Base-by-base conservation (phyloP, 2,329 filamentous ascomycete species). In the Lecanicillium sp. region DNA sequence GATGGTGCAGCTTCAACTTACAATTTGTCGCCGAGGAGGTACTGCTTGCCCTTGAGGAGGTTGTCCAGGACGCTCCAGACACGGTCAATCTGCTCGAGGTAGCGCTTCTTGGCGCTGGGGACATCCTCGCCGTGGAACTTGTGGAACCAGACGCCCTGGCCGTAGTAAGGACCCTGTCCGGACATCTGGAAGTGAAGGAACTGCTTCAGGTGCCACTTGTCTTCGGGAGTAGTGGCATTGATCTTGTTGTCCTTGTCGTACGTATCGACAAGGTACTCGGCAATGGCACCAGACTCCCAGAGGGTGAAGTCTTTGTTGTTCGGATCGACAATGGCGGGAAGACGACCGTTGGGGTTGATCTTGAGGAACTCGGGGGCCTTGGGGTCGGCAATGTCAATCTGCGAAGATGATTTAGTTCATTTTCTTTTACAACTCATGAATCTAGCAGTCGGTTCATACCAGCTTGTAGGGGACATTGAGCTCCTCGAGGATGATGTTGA, bases 21-120 rank as follows among this genome's bases (percentile, higher is more conserved):
- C 63, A 54, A 56, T 42, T 64, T 66, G 39, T 62, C 54, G n/a
- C 61, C 63, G 9, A 66, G 60, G 20, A 67, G 62, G 29, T 62
- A 66, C 39, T 68, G 32, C 51, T 62, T 65, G 17, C 55, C 63
- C 52, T 64, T 54, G 11, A 67, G 58, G 35, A 62, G 57, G 4
- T 44, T 56, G 37, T 55, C 48, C 12, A 53, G 52, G 2, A 63
- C 60, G 7, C 53, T 50, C 10, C 55, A 46, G 3, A 62, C 46
- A n/a, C 60, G 57, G 23, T 50, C 52, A 17, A 58, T 52, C 52
- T 62, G 55, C 24, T 57, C 57, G 15, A 41, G 21, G 41, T 62
- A 62, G 29, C 60, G 57, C 39, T 56, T 55, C 19, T 56, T 54
- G 8, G 60, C 58, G 1, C 55, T 56, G 1, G 55, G 59, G 8